Base-by-base conservation (phyloP, 106 monocot species). In the Dioscorea zingiberensis region DNA sequence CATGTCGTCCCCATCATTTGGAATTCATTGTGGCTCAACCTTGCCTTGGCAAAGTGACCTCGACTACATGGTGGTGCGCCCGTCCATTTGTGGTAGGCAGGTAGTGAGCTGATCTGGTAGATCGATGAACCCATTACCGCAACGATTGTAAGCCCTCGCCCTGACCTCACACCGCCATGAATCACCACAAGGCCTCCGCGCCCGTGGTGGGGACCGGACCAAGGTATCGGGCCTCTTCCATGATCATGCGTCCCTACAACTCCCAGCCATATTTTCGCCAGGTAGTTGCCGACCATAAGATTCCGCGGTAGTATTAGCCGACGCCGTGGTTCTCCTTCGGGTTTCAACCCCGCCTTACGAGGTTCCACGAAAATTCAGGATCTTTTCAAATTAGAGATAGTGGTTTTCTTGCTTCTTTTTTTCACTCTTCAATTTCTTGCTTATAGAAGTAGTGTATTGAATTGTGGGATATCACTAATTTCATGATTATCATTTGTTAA, bases 361-460 rank as follows among this genome's bases (percentile, higher is more conserved):
- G 69, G 29, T 82, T 77, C 32, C 64, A 60, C 7, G 64, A 65
- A 7, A 44, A 27, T 67, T 45, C 57, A 77, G 73, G 69, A 38
- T n/a, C 13, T 55, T 55, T 27, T 15, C 22, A n/a, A 38, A 38
- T 60, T 4, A 26, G 13, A 49, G 4, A n/a, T 38, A 17, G 6
- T 11, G 17, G 17, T 1, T 17, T 21, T n/a, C 12, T 61, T 24
- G 49, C n/a, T n/a, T n/a, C n/a, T n/a, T n/a, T n/a, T n/a, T n/a
- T n/a, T n/a, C n/a, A n/a, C n/a, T n/a, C n/a, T n/a, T n/a, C n/a
- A n/a, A n/a, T n/a, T n/a, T n/a, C n/a, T n/a, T n/a, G n/a, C n/a
- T n/a, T n/a, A n/a, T n/a, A n/a, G n/a, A n/a, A n/a, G n/a, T n/a
- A n/a, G n/a, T n/a, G n/a, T n/a, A n/a, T n/a, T n/a, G n/a, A n/a